Evolutionary conservation across 345 rosid species (phyloP), one percentile per base, ranked within the genome.

Genomic region (Boechera stricta): DNA sequence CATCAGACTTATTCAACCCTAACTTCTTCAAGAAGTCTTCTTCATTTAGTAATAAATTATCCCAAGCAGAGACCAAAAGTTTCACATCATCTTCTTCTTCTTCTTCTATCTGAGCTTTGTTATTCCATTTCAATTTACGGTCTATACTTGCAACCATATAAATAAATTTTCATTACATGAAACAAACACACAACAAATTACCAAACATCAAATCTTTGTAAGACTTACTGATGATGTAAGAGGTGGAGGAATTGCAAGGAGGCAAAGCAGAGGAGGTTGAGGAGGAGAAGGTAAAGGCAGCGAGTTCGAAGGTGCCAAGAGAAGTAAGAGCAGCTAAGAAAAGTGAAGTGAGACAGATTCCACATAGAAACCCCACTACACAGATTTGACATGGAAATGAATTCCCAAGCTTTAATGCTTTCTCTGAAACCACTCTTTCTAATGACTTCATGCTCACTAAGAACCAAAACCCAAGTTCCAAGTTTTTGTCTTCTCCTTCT

Each of bases 301-400:
- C 77, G 74, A 88, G 73, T 48, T 73, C 89, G 76, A 84, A 84
- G 66, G 81, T 77, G 26, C 92, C 95, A 68, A 90, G 76, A 7
- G 97, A 89, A 80, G 98, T 86, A 28, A 92, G 85, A 82, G 87
- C 86, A 84, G 98, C 94, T 60, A 95, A 77, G 74, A 95, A 89
- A 69, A 95, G 75, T 57, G 97, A 86, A 64, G 98, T 85, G 69
- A 95, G 86, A 61, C 99, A 95, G 41, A 92, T 82, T 51, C 99
- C 99, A 78, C 89, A 85, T 7, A 95, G 91, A 68, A 91, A 85
- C 61, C 98, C 98, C 84, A 91, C 81, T 41, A 92, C 96, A 76
- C 98, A 92, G 35, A 95, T 85, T 79, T 92, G 99, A 69, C 98
- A 95, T 39, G 94, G 82, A 84, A 92, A 91, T 71, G 99, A 95